A percentile compares a stretch with the other conserved stretches of the same genome.
These are phyloP conservation scores for Hansenula sp. DNA, from an alignment of 1,139 yeast genomes.

Conservation along the genomic window DNA sequence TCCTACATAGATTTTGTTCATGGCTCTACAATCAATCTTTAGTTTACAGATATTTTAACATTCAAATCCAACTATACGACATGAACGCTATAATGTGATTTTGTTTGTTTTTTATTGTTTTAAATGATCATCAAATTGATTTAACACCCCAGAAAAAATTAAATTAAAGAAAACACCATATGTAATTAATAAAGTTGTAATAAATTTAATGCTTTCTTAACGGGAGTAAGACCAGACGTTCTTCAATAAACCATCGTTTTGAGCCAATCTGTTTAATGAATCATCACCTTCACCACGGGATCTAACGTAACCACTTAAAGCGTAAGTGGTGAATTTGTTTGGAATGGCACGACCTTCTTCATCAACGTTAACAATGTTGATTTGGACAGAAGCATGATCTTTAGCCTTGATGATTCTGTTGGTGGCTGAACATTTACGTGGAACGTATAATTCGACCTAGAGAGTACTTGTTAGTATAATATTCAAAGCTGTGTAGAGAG, in stretches of 20 bases:
- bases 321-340: slow-evolving; percentile 92
- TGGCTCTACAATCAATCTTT: not conserved
- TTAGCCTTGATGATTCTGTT: slow-evolving; percentile 99
- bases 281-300: slow-evolving; percentile 96
- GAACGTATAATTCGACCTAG: slow-evolving; percentile 99
- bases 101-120: too few relatives aligned
- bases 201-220: slow-evolving; percentile 40
- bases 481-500: too few relatives aligned
- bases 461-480: slow-evolving; percentile 7
- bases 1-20: not conserved
- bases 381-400: slow-evolving; percentile 99
- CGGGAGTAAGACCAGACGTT: slow-evolving; percentile 99
- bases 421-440: slow-evolving; percentile 99
- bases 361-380: slow-evolving; percentile 84
- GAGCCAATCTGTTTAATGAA: slow-evolving; percentile 98
- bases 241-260: slow-evolving; percentile 96
- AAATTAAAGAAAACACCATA: not conserved
- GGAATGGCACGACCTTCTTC: slow-evolving; percentile 94
- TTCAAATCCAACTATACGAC: not conserved
- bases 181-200: not conserved
- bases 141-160: not conserved
- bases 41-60: not conserved
- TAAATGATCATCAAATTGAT: not conserved
- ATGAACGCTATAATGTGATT: not conserved
- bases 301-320: slow-evolving; percentile 94